Percentiles rank a stretch among this genome's conserved stretches.
These are phyloP conservation scores for Alternaria consortialis DNA, from an alignment of 2,329 filamentous ascomycete genomes.

Conservation along the genomic window DNA sequence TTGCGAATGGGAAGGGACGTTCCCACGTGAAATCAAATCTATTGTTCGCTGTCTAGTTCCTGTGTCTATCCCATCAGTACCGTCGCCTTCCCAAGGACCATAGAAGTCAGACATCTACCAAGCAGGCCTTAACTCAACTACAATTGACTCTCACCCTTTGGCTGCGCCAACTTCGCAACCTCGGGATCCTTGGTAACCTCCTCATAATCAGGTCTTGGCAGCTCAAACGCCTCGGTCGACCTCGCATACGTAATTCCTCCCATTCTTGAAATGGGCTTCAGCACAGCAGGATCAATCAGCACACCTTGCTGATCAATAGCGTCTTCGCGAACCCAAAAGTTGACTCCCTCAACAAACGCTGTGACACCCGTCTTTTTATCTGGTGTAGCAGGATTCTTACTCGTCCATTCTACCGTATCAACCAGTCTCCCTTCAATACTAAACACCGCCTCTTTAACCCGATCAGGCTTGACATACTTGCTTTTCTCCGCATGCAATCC, in stretches of 20 bases:
- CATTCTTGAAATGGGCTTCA: conserved; percentile 78
- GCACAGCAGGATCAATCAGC: conserved; percentile 74
- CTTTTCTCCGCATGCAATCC: conserved; percentile 77
- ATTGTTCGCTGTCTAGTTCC: neutral
- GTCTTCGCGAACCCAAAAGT: conserved; percentile 91
- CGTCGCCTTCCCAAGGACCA: neutral
- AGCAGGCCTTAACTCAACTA: neutral
- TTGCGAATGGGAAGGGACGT: neutral
- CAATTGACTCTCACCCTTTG: conserved; percentile 9
- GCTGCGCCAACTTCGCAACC: conserved; percentile 63
- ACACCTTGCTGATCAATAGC: conserved; percentile 81
- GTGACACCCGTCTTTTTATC: conserved; percentile 80
- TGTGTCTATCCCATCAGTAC: neutral
- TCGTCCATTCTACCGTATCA: conserved; percentile 79
- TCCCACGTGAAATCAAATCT: neutral
- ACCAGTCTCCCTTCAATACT: conserved; percentile 82
- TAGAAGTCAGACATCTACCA: neutral
- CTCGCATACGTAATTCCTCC: conserved; percentile 88
- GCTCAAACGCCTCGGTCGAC: conserved; percentile 73
- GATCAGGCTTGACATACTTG: conserved; percentile 71
- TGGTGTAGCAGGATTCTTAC: conserved; percentile 64
- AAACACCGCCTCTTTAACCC: conserved; percentile 85
- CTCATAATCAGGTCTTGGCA: conserved; percentile 66
- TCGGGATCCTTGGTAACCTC: conserved; percentile 60
- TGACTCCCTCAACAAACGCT: conserved; percentile 80